Percentiles rank a stretch among this genome's conserved stretches.
Conservation (phyloP, 1,284 basidiomycete species). For the Gomphus bonarii region DNA sequence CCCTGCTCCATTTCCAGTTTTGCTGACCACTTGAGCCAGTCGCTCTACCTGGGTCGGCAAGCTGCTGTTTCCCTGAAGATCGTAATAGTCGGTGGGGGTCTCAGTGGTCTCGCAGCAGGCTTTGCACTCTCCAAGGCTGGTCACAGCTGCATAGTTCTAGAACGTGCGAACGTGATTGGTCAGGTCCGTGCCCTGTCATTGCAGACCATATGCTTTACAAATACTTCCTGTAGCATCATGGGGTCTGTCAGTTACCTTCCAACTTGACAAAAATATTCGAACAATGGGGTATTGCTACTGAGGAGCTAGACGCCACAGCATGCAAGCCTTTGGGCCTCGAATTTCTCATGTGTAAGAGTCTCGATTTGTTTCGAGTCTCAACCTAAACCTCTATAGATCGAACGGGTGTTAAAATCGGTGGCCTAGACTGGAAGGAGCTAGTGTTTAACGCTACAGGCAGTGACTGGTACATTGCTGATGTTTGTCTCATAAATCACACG, state of each 20-base stretch:
- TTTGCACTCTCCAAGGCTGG: slow-evolving; percentile 37
- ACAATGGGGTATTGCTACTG: slow-evolving; percentile 36
- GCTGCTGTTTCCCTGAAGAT: slow-evolving; percentile 10
- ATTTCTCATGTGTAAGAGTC: background rate
- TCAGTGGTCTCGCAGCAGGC: slow-evolving; percentile 38
- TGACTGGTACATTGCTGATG: slow-evolving; percentile 39
- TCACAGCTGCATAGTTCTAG: slow-evolving; percentile 42
- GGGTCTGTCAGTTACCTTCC: slow-evolving; percentile 34
- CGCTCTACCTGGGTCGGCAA: background rate
- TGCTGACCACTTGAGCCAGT: background rate
- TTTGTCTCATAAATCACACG: slow-evolving; percentile 23
- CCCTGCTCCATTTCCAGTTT: background rate
- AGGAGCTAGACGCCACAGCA: slow-evolving; percentile 27
- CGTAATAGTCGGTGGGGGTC: slow-evolving; percentile 18
- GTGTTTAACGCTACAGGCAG: slow-evolving; percentile 44
- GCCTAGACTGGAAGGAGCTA: slow-evolving; percentile 39
- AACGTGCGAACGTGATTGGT: slow-evolving; percentile 27
- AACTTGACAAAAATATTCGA: slow-evolving; percentile 41
- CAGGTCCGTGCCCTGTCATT: slow-evolving; percentile 23
- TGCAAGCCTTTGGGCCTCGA: slow-evolving; percentile 24
- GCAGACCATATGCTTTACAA: background rate
- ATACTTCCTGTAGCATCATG: background rate
- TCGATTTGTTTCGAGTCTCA: slow-evolving; percentile 9
- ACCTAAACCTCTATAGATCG: slow-evolving; percentile 12
- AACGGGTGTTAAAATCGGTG: slow-evolving; percentile 23